phyloP scores from a whole-genome alignment of 2,329 filamentous ascomycete genomes.

The Stemphylium beticola region DNA sequence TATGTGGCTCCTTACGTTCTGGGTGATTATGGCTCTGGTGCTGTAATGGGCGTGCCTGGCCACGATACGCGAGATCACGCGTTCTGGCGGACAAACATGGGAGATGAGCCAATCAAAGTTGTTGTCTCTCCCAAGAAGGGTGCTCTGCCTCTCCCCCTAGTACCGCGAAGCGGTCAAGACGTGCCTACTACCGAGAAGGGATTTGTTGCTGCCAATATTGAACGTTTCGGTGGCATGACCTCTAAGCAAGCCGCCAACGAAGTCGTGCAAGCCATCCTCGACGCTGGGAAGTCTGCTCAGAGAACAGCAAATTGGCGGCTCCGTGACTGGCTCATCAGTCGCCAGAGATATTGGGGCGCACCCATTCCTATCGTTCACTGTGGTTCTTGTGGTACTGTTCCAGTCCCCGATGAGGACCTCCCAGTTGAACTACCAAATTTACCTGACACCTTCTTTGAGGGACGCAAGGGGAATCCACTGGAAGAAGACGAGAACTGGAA shows the following conservation, averaged over 20 bases:
- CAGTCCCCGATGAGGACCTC: conserved; percentile 76
- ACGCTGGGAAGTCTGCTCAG: conserved; percentile 63
- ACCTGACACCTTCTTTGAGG: conserved; percentile 70
- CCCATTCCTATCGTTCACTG: conserved; percentile 92
- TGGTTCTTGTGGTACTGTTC: conserved; percentile 74
- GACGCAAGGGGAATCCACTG: conserved; percentile 77
- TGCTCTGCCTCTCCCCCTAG: conserved; percentile 14
- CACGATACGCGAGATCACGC: conserved; percentile 79
- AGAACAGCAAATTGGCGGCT: conserved; percentile 77
- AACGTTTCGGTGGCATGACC: conserved; percentile 66
- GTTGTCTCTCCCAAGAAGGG: conserved; percentile 52
- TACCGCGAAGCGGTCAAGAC: conserved; percentile 49
- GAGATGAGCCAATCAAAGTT: conserved; percentile 64
- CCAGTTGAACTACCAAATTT: conserved; percentile 77
- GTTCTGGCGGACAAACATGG: conserved; percentile 78
- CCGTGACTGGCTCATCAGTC: conserved; percentile 87
- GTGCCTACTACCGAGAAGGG: conserved; percentile 70
- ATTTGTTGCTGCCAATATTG: conserved; percentile 69
- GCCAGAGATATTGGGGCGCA: conserved; percentile 91
- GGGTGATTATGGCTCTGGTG: conserved; percentile 83
- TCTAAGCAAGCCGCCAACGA: conserved; percentile 68
- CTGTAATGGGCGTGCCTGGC: conserved; percentile 89
- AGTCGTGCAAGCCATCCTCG: conserved; percentile 61
- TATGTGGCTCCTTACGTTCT: conserved; percentile 87
- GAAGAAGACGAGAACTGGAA: conserved; percentile 75